Evolutionary conservation across 208 protist species (phyloP), one percentile per base, ranked within the genome.

Genomic region (Crithidia sp.): DNA sequence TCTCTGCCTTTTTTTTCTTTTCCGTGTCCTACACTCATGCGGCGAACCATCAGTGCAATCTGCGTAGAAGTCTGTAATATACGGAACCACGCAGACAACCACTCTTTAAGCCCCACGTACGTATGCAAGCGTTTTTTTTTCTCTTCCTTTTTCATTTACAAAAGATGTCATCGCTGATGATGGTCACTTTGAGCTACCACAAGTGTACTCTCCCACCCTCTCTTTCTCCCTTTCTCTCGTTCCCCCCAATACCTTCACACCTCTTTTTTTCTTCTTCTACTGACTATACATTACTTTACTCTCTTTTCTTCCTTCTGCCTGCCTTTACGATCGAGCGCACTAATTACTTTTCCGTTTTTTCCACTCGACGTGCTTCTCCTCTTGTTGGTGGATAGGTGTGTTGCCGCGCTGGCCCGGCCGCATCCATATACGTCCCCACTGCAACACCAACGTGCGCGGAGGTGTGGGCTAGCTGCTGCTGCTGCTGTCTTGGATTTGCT

Each of bases 61-160:
- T 57, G 64, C 28, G 50, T 57, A n/a, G 64, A 37, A 2, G 10
- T 49, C 52, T 49, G 52, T 68, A 59, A 36, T 47, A 59, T 57
- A 49, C 40, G 37, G 64, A 50, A 68, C 8, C 17, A 47, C 64
- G 47, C 52, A 13, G 37, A 37, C 14, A 64, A 5, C 40, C 0
- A 49, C 16, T 37, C 36, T 14, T 28, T 28, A 28, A 28, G 16
- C 16, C 6, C 12, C 2, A 28, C 39, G 19, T 13, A 52, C 36
- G 13, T 19, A 28, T 57, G 64, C 64, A 4, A 68, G 39, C 64
- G 64, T 49, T 59, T n/a, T 68, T 59, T 43, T 43, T 44, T 19
- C 45, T 59, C 59, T 44, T 57, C 40, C 49, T 59, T 45, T 55
- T 57, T 36, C 16, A 12, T 57, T 47, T 19, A 9, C 9, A 54